Evolutionary conservation across 495 filamentous ascomycete species (phyloP), one percentile per base, ranked within the genome.

Genomic region (Penicillium salamii): DNA sequence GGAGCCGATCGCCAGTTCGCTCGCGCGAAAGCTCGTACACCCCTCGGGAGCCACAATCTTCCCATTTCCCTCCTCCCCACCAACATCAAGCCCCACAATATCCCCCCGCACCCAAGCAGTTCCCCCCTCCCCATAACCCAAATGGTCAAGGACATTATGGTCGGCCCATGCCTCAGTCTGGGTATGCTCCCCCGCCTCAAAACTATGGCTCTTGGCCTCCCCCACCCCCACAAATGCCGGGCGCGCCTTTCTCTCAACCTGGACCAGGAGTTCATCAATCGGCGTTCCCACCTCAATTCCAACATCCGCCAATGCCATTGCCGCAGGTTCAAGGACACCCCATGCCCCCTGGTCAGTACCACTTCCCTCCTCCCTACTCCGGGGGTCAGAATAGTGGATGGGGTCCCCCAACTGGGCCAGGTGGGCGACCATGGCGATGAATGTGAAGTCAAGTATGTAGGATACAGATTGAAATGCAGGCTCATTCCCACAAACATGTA

Each of bases 141-240:
- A 58, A 63, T 38, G 53, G 50, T 36, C 63, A 55, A 50, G 17
- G 41, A 8, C 53, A 31, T 12, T 63, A 57, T 46, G 28, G 28
- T 3, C 47, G 26, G 5, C 14, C 28, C 2, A 50, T 42, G 47
- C 19, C 42, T 34, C 28, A 42, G 19, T 23, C 55, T 24, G 50
- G 58, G 37, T 62, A 65, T 13, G 69, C 71, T 17, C 79, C 72
- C 28, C 72, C 71, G 23, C 74, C 71, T 12, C 78, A 65, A 7
- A 72, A 73, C 33, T 81, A 76, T 20, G 78, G 75, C n/a, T 63
- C 70, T 37, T 81, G 78, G 78, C 73, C 77, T 18, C 70, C 68
- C 20, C 72, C 72, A 46, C 68, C 72, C 29, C 61, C 63, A 20
- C 62, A 58, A 7, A 50, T 61, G 50, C 32, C 57, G 40, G 38